Base-by-base conservation (phyloP, 2,329 filamentous ascomycete genomes). In the Penicillium griseofulvum region DNA sequence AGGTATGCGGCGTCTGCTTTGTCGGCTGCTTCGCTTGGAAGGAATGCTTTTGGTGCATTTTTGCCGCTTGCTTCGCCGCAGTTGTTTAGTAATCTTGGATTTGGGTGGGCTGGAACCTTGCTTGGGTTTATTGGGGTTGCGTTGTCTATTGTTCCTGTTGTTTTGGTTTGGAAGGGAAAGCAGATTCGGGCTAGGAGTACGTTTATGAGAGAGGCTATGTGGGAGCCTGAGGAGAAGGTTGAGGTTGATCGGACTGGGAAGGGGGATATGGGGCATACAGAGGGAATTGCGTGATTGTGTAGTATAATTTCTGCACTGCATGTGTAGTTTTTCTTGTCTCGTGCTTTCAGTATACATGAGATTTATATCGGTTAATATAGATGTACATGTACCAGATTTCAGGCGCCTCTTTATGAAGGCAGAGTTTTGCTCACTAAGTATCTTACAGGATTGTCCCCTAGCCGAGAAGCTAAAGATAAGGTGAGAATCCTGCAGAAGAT, bases 1-100 rank as follows among this genome's bases (percentile, higher is more conserved):
- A 71, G 76, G 34, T 79, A 78, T 51, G 78, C 79, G 4, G 78
- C 77, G 0, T 78, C 74, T 0, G 76, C 79, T 1, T 65, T 80
- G 1, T 75, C 22, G 2, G 22, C 22, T 22, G 22, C 22, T 22
- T 22, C 22, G 22, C 22, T 22, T 2, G 22, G 22, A 22, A 22
- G 22, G 22, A 22, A 22, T 22, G 22, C 22, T 22, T 22, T 22
- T 22, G 22, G 74, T 5, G 77, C 76, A 0, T 79, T 77, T 10
- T 60, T 81, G 16, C 78, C 79, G 0, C 66, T 80, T 0, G 76
- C 74, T 0, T 74, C 76, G 1, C 74, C 71, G 10, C 56, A 69
- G n/a, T 60, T 79, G 2, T 79, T 76, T 45, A 53, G 66, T 4
- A 74, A 69, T 1, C 58, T 80, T 6, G 75, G 75, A 0, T 77